Conservation (phyloP, 2,329 filamentous ascomycete genomes). For the Aureobasidium sp. region DNA sequence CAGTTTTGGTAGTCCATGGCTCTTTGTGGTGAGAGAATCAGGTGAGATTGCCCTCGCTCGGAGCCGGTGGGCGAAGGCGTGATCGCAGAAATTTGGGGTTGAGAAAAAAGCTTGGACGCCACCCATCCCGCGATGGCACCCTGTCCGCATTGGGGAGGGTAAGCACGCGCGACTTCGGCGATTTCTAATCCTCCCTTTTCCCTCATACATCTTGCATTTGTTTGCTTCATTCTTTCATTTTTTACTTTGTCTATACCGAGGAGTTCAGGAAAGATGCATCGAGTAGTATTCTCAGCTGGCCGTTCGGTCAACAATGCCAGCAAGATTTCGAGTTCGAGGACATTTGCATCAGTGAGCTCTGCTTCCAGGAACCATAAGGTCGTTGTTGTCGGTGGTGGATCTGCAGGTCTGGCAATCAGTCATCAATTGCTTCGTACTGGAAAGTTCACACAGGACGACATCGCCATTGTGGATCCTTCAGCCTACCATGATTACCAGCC, state of each 20-base stretch:
- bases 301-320: neutral
- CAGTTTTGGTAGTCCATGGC: no score
- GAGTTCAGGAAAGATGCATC: neutral
- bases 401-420: conserved; percentile 55
- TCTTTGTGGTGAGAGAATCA: neutral
- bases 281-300: neutral
- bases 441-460: conserved; percentile 49
- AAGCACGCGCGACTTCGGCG: conserved; percentile 3
- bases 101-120: neutral
- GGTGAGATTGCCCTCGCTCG: neutral
- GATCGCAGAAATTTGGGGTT: neutral
- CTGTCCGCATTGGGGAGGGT: neutral
- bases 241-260: neutral
- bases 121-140: neutral
- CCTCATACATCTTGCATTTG: neutral
- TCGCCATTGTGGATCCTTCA: conserved; percentile 56
- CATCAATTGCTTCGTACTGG: conserved; percentile 57
- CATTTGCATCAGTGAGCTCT: conserved; percentile 20
- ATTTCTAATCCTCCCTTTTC: neutral
- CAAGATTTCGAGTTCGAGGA: neutral
- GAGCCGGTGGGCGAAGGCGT: conserved; percentile 3
- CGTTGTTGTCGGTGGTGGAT: conserved; percentile 58
- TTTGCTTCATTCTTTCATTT: neutral
- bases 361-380: conserved; percentile 49
- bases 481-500: conserved; percentile 59